A percentile compares a stretch with the other conserved stretches of the same genome.
phyloP scores from a whole-genome alignment of 2,329 filamentous ascomycete genomes.

The Lasiodiplodia hormozganensis region DNA sequence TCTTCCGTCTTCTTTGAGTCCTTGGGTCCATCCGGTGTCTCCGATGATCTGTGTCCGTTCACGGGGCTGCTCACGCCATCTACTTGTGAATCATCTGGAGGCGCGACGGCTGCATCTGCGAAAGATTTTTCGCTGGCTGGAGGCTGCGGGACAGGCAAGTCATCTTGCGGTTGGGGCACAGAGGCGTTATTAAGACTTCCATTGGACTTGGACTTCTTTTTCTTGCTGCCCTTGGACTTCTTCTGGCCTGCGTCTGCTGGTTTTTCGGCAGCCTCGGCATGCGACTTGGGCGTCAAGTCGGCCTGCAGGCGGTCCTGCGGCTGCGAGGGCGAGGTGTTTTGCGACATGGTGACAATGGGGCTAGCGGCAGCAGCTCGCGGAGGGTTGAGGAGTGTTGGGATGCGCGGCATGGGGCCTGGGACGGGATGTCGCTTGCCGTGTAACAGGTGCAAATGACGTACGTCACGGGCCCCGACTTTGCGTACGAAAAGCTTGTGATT shows the following conservation, averaged over 20 bases:
- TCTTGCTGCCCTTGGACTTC: slow-evolving; percentile 17
- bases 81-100: not conserved
- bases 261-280: slow-evolving; percentile 43
- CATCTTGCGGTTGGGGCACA: not conserved
- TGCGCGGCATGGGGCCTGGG: slow-evolving; percentile 14
- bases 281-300: slow-evolving; percentile 50
- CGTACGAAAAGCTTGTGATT: slow-evolving; percentile 22
- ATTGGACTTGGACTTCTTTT: slow-evolving; percentile 11
- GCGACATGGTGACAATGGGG: slow-evolving; percentile 43
- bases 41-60: slow-evolving; percentile 1
- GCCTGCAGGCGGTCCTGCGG: slow-evolving; percentile 48
- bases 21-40: slow-evolving; percentile 29
- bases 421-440: slow-evolving; percentile 17
- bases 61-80: slow-evolving; percentile 16
- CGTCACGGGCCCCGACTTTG: not conserved
- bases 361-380: slow-evolving; percentile 10
- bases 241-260: slow-evolving; percentile 26
- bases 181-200: not conserved
- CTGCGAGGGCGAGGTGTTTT: slow-evolving; percentile 50
- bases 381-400: slow-evolving; percentile 27
- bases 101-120: slow-evolving; percentile 41
- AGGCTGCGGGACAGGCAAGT: slow-evolving; percentile 18
- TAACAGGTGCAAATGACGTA: slow-evolving; percentile 22
- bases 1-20: slow-evolving; percentile 27
- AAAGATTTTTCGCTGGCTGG: slow-evolving; percentile 46